phyloP scores from a whole-genome alignment of 441 rosid species.

The Breynia disticha region DNA sequence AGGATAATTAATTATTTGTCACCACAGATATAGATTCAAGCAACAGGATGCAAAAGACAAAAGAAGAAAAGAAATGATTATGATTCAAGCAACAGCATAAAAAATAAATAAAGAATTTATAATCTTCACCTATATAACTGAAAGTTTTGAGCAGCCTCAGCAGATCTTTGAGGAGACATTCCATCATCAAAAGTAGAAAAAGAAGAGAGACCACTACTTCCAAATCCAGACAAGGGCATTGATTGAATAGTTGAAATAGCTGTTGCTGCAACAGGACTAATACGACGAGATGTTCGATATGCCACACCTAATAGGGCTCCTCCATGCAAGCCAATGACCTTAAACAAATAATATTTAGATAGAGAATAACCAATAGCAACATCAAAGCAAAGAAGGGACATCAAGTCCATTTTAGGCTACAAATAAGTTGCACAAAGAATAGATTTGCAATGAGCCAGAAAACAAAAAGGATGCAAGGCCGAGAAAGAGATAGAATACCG shows the following conservation, averaged over 20 bases:
- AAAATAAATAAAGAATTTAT: neutral
- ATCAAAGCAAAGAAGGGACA: neutral
- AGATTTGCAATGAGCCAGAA: slow-evolving; percentile 3
- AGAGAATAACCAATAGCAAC: slow-evolving; percentile 1
- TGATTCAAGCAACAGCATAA: too few species aligned
- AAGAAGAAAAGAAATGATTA: too few species aligned
- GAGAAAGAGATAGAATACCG: slow-evolving; percentile 40
- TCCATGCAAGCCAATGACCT: slow-evolving; percentile 93
- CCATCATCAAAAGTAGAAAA: slow-evolving; percentile 78
- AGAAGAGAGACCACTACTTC: slow-evolving; percentile 67
- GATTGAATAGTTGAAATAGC: slow-evolving; percentile 94
- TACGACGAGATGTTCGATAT: slow-evolving; percentile 77
- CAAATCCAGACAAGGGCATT: slow-evolving; percentile 97
- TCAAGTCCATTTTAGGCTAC: too few species aligned
- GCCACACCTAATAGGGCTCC: slow-evolving; percentile 97
- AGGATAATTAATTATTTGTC: too few species aligned
- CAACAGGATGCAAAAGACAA: too few species aligned
- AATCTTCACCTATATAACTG: slow-evolving; percentile 76
- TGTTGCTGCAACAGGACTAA: slow-evolving; percentile 82
- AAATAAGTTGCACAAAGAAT: slow-evolving; percentile 1
- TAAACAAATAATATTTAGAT: slow-evolving; percentile 14
- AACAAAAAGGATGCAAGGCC: slow-evolving; percentile 1
- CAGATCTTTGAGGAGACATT: slow-evolving; percentile 53
- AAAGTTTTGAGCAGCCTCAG: slow-evolving; percentile 82
- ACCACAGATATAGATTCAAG: too few species aligned